Base-by-base conservation (phyloP, 2,329 filamentous ascomycete genomes). In the Truncatella angustata region DNA sequence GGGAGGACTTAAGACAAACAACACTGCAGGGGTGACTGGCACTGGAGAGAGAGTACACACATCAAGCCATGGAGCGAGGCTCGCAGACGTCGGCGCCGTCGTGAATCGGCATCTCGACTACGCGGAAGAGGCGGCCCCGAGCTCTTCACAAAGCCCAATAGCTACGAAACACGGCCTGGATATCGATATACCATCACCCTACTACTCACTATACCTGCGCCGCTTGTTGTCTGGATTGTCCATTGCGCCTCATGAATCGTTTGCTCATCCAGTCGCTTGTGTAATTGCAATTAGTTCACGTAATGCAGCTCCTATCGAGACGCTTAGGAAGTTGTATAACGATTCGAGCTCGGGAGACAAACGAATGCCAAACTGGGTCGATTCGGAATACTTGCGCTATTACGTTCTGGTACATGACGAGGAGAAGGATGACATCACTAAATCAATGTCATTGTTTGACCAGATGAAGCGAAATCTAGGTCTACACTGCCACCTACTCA, bases 391-490 rank as follows among this genome's bases (percentile, higher is more conserved):
- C 68, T 75, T 99, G 57, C 84, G 94, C 57, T 99, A 99, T 70
- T 99, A 99, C 70, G 90, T 99, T 14, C 77, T 99, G 37, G 87
- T 99, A 16, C 94, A 99, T 63, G 94, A 99, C 61, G 95, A 99
- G 71, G 94, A 99, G 66, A 85, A 85, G 55, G 93, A 96, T 64
- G 92, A 99, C 66, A 96, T 97, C 55, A 84, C 84, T 34, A 88
- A 91, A 70, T 96, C 92, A 11, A 93, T 93, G 69, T 83, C 85
- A 16, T 77, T 97, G 24, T 99, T 96, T 69, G 94, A 99, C 61
- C 91, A 97, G 69, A 99, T 99, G 95, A 99, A 97, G 72, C 85
- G 94, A n/a, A 91, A 97, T 71, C 90, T 99, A 58, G 94, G 94
- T 2, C 76, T 97, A 44, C 92, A 99, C 70, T 99, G 94, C 66